Evolutionary conservation across 1,139 yeast genomes (phyloP), one percentile per base, ranked within the genome.

Genomic region (Diutina rugosa): DNA sequence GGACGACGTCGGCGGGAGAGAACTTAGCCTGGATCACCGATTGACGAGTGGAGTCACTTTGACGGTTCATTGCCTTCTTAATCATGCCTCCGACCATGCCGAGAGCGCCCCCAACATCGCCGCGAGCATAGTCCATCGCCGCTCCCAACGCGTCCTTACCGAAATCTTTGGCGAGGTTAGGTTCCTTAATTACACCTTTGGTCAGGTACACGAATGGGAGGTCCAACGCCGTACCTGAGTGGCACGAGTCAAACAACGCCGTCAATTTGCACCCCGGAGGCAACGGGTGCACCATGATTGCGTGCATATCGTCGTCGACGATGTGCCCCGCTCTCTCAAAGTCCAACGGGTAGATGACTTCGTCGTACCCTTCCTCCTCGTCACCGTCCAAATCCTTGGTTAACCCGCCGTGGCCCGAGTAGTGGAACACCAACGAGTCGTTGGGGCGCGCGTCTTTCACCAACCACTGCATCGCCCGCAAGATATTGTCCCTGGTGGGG

Each of bases 391-490:
- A 67, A 69, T 91, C 97, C 58, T 77, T 73, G 9, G 88, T 83
- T 63, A 84, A 85, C 8, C 97, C 96, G 44, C 98, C 98, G 67
- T 91, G 98, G 8, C 98, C 97, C 0, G 96, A 87, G 68, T 87
- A 90, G 68, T 90, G 97, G 77, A 90, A 84, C 62, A 90, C 85
- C 59, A 85, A 71, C 30, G 89, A 81, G 73, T 93, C 95, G 64
- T 90, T 89, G n/a, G 97, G 90, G 60, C 76, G 75, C 0, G 97
- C 97, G 61, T 79, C 91, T 52, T 74, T 74, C 29, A 88, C 95
- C 32, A 91, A 78, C 98, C 98, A 91, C 61, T 83, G 85, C 91
- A 90, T 89, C 1, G 95, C 98, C 56, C 89, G 76, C 49, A 89
- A 65, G 64, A 91, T 90, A 68, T 91, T 91, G 10, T 78, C 85